These are phyloP conservation scores for Naganishia onofrii DNA, from an alignment of 768 basidiomycete species.

Conservation along the genomic window DNA sequence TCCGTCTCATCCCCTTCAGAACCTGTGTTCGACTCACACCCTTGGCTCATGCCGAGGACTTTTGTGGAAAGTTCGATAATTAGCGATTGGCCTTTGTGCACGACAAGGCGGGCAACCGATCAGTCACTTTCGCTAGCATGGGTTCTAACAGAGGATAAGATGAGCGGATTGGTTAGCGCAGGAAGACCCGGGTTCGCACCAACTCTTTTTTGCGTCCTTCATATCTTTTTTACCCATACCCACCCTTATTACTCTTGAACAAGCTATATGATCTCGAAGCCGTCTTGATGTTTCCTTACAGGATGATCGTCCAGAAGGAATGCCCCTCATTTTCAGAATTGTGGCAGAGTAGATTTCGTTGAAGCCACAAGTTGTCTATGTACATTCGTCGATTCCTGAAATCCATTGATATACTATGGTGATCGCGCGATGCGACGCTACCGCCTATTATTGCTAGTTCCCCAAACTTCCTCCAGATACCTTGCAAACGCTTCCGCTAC, in stretches of 20 bases:
- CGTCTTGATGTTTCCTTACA: too few species aligned
- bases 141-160: slow-evolving; percentile 26
- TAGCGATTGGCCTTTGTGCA: slow-evolving; percentile 26
- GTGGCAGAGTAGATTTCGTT: too few species aligned
- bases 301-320: too few species aligned
- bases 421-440: neutral
- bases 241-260: too few species aligned
- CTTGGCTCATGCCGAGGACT: slow-evolving; percentile 22
- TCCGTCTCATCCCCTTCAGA: slow-evolving; percentile 28
- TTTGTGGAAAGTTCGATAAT: slow-evolving; percentile 24
- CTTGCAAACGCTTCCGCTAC: slow-evolving; percentile 52
- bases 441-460: slow-evolving; percentile 27
- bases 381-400: neutral
- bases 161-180: slow-evolving; percentile 24
- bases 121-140: slow-evolving; percentile 28
- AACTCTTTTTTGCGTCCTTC: slow-evolving; percentile 6
- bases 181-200: slow-evolving; percentile 21
- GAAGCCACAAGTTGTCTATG: neutral
- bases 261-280: neutral
- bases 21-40: slow-evolving; percentile 26
- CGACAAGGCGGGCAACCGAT: slow-evolving; percentile 25
- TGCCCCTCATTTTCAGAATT: too few species aligned
- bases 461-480: slow-evolving; percentile 52
- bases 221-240: too few species aligned
- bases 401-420: neutral